phyloP scores from a whole-genome alignment of 2,329 filamentous ascomycete species.

The Ophiostoma montium region DNA sequence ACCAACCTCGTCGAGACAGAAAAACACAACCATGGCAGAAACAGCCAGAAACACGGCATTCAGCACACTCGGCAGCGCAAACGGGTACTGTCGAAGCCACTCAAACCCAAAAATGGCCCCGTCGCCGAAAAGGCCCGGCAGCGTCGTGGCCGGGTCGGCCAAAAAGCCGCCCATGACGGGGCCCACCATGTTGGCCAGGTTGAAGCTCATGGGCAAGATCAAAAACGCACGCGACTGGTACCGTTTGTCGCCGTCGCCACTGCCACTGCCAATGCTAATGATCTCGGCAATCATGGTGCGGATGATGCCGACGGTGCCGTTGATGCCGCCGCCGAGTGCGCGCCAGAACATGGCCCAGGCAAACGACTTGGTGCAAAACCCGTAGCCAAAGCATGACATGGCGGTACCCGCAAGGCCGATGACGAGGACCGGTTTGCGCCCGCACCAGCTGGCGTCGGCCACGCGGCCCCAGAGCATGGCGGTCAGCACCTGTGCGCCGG shows the following conservation, averaged over 20 bases:
- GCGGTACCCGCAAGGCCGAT: slow-evolving; percentile 54
- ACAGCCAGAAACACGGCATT: slow-evolving; percentile 34
- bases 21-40: slow-evolving; percentile 39
- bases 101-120: slow-evolving; percentile 42
- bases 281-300: no score
- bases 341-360: slow-evolving; percentile 50
- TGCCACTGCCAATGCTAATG: no score
- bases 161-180: slow-evolving; percentile 45
- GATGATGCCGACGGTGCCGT: slow-evolving; percentile 35
- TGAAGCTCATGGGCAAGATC: slow-evolving; percentile 54
- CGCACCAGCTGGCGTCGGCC: slow-evolving; percentile 42
- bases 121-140: slow-evolving; percentile 49
- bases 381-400: slow-evolving; percentile 55
- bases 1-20: slow-evolving; percentile 51
- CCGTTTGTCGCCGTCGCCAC: slow-evolving; percentile 27
- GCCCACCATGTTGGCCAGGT: slow-evolving; percentile 46
- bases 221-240: slow-evolving; percentile 29
- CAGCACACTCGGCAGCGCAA: slow-evolving; percentile 54
- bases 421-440: slow-evolving; percentile 56
- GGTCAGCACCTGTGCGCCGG: slow-evolving; percentile 58
- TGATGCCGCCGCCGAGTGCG: slow-evolving; percentile 44
- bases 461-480: slow-evolving; percentile 60
- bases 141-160: slow-evolving; percentile 48
- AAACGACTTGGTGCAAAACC: slow-evolving; percentile 56
- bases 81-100: slow-evolving; percentile 54